Base-by-base conservation (phyloP, 2,329 filamentous ascomycete species). In the Massarina eburnea region DNA sequence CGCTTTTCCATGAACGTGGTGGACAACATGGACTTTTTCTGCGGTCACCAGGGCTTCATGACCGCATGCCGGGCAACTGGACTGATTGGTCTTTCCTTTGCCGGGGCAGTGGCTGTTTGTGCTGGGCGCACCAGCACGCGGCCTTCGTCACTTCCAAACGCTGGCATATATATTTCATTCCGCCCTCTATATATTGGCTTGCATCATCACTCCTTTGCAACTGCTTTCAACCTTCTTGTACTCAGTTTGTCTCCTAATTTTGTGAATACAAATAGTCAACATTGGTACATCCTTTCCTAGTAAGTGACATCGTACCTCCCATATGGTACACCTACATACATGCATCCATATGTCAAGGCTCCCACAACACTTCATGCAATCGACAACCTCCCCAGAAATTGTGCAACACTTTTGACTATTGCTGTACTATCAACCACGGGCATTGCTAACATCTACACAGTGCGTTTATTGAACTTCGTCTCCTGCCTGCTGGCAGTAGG, bases 401-500 rank as follows among this genome's bases (percentile, higher is more conserved):
- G n/a, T n/a, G n/a, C n/a, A n/a, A n/a, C n/a, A n/a, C n/a, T n/a
- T n/a, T n/a, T n/a, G n/a, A n/a, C n/a, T n/a, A n/a, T n/a, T n/a
- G n/a, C 9, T 15, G 4, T 34, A n/a, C 32, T 34, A 17, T 5
- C 32, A 14, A n/a, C 32, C 15, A 15, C 12, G 9, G 26, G 17
- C 4, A 15, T 12, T 38, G 20, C 34, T 36, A 36, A 36, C 20
- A 10, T 20, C 10, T 17, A 20, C 34, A 10, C 8, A 38, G 35
- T 68, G 64, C 57, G 49, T 43, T 41, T 62, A 12, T 32, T 53
- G 40, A 57, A 54, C 22, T 35, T 65, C 17, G 41, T 62, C 41
- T 49, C 60, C 49, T 66, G 64, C 59, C 62, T 69, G 1, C 49
- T 59, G 51, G 64, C 59, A 55, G 54, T 51, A 26, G 52, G 55